Base-by-base conservation (phyloP, 2,329 filamentous ascomycete genomes). In the Aureobasidium musti region DNA sequence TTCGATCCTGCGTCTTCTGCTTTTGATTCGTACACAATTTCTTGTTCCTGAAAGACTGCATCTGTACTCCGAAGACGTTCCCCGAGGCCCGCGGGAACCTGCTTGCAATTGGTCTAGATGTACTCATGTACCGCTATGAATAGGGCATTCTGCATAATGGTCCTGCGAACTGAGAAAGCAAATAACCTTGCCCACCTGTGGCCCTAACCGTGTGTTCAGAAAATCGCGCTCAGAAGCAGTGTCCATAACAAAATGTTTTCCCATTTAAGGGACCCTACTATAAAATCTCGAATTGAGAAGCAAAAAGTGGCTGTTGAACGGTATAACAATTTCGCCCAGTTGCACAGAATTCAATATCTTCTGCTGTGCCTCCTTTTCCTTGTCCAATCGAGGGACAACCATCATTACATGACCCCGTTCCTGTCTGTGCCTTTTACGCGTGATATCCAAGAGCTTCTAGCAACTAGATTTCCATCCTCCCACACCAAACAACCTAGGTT, bases 271-370 rank as follows among this genome's bases (percentile, higher is more conserved):
- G 17, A 50, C 19, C 45, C 23, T 63, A 63, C 23, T 63, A 63
- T 30, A n/a, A n/a, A 26, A 59, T 3, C 11, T 21, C 28, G 37
- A 21, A 54, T 43, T n/a, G n/a, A 21, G 26, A 52, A 53, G 49
- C 54, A 26, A 41, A 39, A 54, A 53, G n/a, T 53, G 47, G 59
- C n/a, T 52, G 30, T 19, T 52, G n/a, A 26, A 47, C 43, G 13
- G 19, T 30, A 17, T 64, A 64, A 33, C 61, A 64, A 54, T 64
- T 64, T 64, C 10, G 26, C 45, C n/a, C n/a, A n/a, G 43, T 21
- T n/a, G 45, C 19, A 63, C 30, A 37, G 37, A 28, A 41, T 8
- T 14, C 56, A 60, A n/a, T 14, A 19, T 47, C 4, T 45, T 11
- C 54, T 30, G 21, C 56, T n/a, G 41, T 23, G 23, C 26, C 41